Evolutionary conservation across 2,329 filamentous ascomycete species (phyloP), one percentile per base, ranked within the genome.

Genomic region (Stachybotrys chlorohalonatus): DNA sequence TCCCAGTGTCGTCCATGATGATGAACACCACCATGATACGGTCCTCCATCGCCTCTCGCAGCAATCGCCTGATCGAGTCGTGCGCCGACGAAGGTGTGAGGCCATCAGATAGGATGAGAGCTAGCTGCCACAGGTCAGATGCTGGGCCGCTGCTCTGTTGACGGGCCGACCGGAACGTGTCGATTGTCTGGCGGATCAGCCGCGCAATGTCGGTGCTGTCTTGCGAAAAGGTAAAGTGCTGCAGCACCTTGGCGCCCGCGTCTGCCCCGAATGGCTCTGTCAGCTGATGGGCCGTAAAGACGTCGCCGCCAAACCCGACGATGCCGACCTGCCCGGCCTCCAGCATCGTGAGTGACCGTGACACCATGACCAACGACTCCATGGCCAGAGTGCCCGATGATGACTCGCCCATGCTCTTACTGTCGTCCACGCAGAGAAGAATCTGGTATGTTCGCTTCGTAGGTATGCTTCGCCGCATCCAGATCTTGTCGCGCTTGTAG

Each of bases 401-500:
- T 1, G 78, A 78, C 67, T 96, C 91, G 15, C 89, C 86, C 94
- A 99, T 99, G 57, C 86, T 91, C 70, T 89, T 89, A 64, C 87
- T 93, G 75, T 99, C 94, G 70, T 99, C 94, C 45, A 99, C 90
- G 46, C 94, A 95, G 52, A 99, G 86, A 75, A 99, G 85, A 70
- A 99, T 95, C 72, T 99, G 95, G 73, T 99, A 99, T 55, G 86
- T 87, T 47, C 95, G 87, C 73, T 97, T 97, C 45, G 87, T 93
- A 1, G 95, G 95, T 52, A 96, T 85, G 39, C 84, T 87, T 54
- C 95, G 85, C 13, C 95, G 88, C 87, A 99, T 95, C 94, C 94
- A 99, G 73, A 99, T 99, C 79, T 99, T 99, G 81, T 99, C 94
- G 57, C 94, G 89, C 78, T 96, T 97, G 80, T 96, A 99, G 67